Evolutionary conservation across 768 basidiomycete genomes (phyloP).

Genomic region (Mycena kentingensis): DNA sequence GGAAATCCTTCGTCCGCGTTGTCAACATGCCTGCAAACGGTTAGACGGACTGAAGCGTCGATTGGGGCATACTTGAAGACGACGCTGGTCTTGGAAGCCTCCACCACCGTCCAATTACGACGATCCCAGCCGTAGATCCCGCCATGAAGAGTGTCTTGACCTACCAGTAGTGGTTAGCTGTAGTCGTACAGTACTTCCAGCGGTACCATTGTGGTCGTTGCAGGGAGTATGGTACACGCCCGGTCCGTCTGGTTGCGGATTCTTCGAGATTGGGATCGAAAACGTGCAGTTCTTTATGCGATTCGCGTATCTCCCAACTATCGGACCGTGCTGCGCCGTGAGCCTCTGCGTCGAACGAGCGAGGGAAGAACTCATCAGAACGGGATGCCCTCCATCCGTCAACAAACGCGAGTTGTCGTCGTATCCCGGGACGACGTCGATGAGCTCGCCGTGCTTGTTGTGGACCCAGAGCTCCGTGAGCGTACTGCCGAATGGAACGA

Average conservation of each 20-base stretch:
- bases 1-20: constrained; percentile 57
- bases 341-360: neutral
- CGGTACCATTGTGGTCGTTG: constrained; percentile 50
- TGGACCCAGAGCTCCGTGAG: constrained; percentile 58
- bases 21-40: constrained; percentile 43
- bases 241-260: constrained; percentile 43
- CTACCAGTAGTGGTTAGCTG: constrained; percentile 5
- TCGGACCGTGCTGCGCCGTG: constrained; percentile 28
- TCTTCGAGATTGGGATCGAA: constrained; percentile 52
- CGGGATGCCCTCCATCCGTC: constrained; percentile 49
- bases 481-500: constrained; percentile 58
- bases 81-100: constrained; percentile 46
- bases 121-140: constrained; percentile 60
- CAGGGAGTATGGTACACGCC: constrained; percentile 52
- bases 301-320: constrained; percentile 53
- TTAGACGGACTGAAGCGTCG: neutral
- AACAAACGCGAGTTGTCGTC: constrained; percentile 49
- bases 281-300: constrained; percentile 56
- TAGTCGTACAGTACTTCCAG: neutral
- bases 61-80: constrained; percentile 37
- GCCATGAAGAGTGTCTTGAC: constrained; percentile 55
- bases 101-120: constrained; percentile 54
- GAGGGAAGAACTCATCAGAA: constrained; percentile 35
- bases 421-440: constrained; percentile 61
- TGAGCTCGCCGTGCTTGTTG: constrained; percentile 47